Conservation (phyloP, 177 flowering plant genomes). For the Vitis hybrid region DNA sequence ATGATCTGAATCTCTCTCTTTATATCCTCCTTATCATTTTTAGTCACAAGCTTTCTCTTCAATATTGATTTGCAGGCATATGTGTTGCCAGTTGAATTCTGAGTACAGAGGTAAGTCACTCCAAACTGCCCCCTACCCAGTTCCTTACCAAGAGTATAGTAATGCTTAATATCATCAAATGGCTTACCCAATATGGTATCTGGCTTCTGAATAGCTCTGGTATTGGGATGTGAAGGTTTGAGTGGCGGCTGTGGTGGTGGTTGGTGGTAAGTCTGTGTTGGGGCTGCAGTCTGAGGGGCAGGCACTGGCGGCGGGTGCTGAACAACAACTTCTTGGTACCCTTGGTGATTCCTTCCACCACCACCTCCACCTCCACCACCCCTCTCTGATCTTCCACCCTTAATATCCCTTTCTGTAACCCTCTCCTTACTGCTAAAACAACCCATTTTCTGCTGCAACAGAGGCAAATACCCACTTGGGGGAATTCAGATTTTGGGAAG, state of each 20-base stretch:
- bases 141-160: conserved; percentile 51
- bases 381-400: conserved; percentile 22
- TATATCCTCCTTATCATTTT: conserved; percentile 51
- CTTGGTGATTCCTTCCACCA: conserved; percentile 11
- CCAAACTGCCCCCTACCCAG: conserved; percentile 71
- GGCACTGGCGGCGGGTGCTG: conserved; percentile 17
- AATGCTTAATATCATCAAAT: conserved; percentile 44
- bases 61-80: conserved; percentile 68
- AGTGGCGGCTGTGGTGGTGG: conserved; percentile 8
- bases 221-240: conserved; percentile 6
- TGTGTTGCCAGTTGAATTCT: conserved; percentile 42
- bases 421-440: conserved; percentile 38
- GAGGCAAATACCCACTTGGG: not conserved
- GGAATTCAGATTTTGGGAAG: not conserved
- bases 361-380: not conserved
- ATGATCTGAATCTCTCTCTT: conserved; percentile 62
- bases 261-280: conserved; percentile 6
- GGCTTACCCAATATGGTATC: conserved; percentile 49
- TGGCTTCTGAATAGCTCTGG: conserved; percentile 6
- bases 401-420: conserved; percentile 6
- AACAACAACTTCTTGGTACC: conserved; percentile 15
- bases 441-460: conserved; percentile 32
- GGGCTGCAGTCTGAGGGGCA: conserved; percentile 9
- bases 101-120: conserved; percentile 54
- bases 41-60: conserved; percentile 53